Percentiles rank a stretch among this genome's conserved stretches.
Conservation (phyloP, 352 stramenopile species). For the Paralagenidium karlingii region DNA sequence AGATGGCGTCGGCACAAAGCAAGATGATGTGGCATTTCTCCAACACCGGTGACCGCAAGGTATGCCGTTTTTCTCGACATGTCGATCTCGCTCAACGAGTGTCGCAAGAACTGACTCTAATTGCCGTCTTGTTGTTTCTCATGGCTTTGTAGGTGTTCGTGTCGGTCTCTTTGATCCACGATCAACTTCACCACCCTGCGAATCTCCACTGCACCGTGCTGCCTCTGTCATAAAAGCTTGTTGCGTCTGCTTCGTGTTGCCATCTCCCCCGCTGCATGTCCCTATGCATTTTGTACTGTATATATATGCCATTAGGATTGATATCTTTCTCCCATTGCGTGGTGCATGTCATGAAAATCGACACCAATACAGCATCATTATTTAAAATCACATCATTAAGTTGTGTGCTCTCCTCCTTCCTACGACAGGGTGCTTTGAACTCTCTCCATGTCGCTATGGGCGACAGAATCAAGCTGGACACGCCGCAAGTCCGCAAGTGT, state of each 20-base stretch:
- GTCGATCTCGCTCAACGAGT: too few relatives aligned
- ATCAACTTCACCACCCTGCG: constrained; percentile 53
- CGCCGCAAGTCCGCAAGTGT: too few relatives aligned
- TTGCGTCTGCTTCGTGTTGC: too few relatives aligned
- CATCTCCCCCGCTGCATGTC: background rate
- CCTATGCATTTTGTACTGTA: background rate
- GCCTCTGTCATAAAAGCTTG: constrained; percentile 59
- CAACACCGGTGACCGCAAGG: constrained; percentile 56
- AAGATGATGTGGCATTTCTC: constrained; percentile 80
- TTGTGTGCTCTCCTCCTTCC: too few relatives aligned
- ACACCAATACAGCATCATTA: too few relatives aligned
- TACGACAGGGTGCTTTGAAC: too few relatives aligned
- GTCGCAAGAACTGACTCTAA: constrained; percentile 1
- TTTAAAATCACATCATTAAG: too few relatives aligned
- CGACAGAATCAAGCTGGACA: too few relatives aligned
- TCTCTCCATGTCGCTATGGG: too few relatives aligned
- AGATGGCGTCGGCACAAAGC: constrained; percentile 64
- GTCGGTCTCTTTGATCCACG: constrained; percentile 74
- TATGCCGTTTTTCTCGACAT: constrained; percentile 11
- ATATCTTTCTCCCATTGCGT: too few relatives aligned
- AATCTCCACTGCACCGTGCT: constrained; percentile 73
- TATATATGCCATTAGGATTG: too few relatives aligned
- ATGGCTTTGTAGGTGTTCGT: constrained; percentile 60
- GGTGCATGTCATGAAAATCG: too few relatives aligned
- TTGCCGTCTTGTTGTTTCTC: constrained; percentile 2